These are phyloP conservation scores for Agastache rugosa DNA, from an alignment of 257 asterid genomes.

Conservation along the genomic window DNA sequence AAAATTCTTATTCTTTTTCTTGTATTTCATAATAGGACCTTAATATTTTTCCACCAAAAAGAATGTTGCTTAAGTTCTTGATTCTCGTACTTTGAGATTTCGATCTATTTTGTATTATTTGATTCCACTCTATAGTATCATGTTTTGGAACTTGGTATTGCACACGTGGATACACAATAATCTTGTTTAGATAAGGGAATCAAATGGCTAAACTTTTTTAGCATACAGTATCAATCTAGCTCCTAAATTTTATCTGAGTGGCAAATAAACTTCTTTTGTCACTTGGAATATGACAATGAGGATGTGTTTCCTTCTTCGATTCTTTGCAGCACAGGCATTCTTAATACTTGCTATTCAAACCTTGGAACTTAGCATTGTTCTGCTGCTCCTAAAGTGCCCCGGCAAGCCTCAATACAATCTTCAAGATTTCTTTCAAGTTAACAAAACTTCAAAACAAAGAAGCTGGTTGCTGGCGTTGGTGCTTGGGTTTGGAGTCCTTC, in stretches of 20 bases:
- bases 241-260: not conserved
- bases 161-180: not conserved
- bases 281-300: conserved; percentile 5
- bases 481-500: conserved; percentile 63
- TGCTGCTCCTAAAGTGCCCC: conserved; percentile 58
- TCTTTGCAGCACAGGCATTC: conserved; percentile 56
- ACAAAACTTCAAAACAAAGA: conserved; percentile 49
- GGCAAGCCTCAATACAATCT: conserved; percentile 61
- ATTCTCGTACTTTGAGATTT: not conserved
- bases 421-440: conserved; percentile 54
- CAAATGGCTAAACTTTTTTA: not conserved
- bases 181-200: not conserved
- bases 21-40: not conserved
- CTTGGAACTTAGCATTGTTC: conserved; percentile 63
- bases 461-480: conserved; percentile 66
- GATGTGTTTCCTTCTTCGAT: not conserved
- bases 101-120: not conserved
- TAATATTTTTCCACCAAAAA: not conserved
- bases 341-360: conserved; percentile 60
- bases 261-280: not conserved
- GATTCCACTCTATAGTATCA: conserved; percentile 9
- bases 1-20: not conserved
- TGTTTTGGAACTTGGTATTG: conserved; percentile 6
- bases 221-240: not conserved
- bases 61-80: not conserved